phyloP scores from a whole-genome alignment of 148 eudicot genomes.

The Fagopyrum esculentum region DNA sequence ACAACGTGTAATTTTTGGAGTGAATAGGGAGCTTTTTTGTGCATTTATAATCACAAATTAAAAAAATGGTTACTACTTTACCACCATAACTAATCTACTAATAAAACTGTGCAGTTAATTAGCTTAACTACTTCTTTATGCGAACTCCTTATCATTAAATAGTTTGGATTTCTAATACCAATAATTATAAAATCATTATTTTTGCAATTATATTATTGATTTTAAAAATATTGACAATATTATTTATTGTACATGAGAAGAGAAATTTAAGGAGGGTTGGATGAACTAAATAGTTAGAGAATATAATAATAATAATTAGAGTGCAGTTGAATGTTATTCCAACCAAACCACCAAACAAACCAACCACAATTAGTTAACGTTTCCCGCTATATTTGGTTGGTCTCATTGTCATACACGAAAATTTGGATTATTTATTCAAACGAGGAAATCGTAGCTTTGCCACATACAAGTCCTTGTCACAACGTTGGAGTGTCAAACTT shows the following conservation, averaged over 20 bases:
- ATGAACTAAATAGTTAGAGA: background rate
- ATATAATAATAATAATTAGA: background rate
- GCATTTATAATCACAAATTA: background rate
- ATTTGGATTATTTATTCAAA: background rate
- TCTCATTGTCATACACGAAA: background rate
- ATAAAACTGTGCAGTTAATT: constrained; percentile 5
- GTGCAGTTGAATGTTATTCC: background rate
- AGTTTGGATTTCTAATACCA: background rate
- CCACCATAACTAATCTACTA: constrained; percentile 3
- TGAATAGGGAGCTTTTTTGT: background rate
- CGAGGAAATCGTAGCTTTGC: background rate
- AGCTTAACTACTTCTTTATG: constrained; percentile 3
- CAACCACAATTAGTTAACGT: constrained; percentile 10
- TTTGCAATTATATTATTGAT: background rate
- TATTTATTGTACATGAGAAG: too few species aligned
- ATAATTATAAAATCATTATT: background rate
- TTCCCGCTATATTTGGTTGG: constrained; percentile 12
- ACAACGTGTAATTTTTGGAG: constrained; percentile 2
- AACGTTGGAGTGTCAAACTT: background rate
- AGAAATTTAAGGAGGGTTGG: background rate
- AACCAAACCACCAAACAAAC: constrained; percentile 12
- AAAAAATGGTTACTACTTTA: background rate
- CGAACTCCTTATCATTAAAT: background rate
- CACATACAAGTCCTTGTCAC: background rate
- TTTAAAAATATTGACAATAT: background rate